Evolutionary conservation across 2,329 filamentous ascomycete genomes (phyloP).

Genomic region (Akanthomyces muscarius): DNA sequence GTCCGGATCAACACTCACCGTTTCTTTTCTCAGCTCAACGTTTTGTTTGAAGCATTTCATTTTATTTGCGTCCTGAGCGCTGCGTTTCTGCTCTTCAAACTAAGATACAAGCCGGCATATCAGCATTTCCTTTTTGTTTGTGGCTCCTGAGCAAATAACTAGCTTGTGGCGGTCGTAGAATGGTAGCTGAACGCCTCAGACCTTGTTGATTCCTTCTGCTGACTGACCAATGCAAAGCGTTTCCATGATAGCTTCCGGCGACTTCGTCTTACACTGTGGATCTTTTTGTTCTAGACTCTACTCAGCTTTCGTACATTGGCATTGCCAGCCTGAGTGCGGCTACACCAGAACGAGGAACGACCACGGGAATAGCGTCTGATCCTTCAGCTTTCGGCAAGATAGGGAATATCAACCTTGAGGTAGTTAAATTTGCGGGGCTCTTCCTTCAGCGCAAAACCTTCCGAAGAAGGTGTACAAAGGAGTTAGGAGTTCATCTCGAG

Average conservation of each 20-base stretch:
- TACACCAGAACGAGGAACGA: not conserved
- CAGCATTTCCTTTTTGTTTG: not conserved
- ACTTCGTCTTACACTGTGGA: not conserved
- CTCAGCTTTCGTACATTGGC: not conserved
- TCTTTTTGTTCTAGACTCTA: not conserved
- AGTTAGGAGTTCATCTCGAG: not conserved
- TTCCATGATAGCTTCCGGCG: not conserved
- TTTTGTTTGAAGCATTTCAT: no score
- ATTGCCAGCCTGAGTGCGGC: not conserved
- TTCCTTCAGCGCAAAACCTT: not conserved
- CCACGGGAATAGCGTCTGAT: not conserved
- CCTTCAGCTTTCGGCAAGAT: not conserved
- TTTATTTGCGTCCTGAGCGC: not conserved
- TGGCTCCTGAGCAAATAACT: not conserved
- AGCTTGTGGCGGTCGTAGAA: no score
- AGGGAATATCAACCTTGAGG: not conserved
- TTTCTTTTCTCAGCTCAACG: no score
- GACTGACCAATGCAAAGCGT: no score
- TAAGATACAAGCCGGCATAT: not conserved
- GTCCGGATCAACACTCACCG: no score
- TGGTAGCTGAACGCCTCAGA: no score
- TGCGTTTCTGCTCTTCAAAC: not conserved
- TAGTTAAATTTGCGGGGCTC: not conserved
- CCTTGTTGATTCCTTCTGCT: not conserved
- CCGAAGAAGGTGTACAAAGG: not conserved